Evolutionary conservation across 306 rosid species (phyloP).

Genomic region (Clitoria ternatea): DNA sequence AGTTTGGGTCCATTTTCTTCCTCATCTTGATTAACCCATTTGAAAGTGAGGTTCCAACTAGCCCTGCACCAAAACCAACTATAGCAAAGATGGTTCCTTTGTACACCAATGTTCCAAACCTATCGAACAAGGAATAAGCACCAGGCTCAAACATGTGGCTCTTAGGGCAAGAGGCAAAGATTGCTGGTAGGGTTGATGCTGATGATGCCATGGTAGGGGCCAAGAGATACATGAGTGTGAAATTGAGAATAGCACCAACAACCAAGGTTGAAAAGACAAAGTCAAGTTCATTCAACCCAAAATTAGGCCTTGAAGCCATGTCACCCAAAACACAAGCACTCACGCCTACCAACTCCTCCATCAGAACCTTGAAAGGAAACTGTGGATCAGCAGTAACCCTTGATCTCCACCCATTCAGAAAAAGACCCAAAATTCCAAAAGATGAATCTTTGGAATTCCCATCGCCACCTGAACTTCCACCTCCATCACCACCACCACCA

Average conservation of each 20-base stretch:
- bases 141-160: slow-evolving; percentile 99
- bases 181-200: slow-evolving; percentile 46
- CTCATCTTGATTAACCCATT: slow-evolving; percentile 77
- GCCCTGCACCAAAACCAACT: slow-evolving; percentile 82
- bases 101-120: slow-evolving; percentile 71
- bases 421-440: slow-evolving; percentile 57
- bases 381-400: slow-evolving; percentile 98
- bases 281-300: slow-evolving; percentile 94
- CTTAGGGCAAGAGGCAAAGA: slow-evolving; percentile 68
- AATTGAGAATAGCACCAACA: slow-evolving; percentile 85
- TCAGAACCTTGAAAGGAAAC: slow-evolving; percentile 91
- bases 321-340: slow-evolving; percentile 84
- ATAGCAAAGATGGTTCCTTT: slow-evolving; percentile 73
- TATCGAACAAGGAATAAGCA: slow-evolving; percentile 38
- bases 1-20: slow-evolving; percentile 82
- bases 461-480: slow-evolving; percentile 25
- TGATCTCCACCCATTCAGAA: slow-evolving; percentile 86
- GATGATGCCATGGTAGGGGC: slow-evolving; percentile 69
- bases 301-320: slow-evolving; percentile 96
- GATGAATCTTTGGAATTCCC: slow-evolving; percentile 32
- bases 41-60: slow-evolving; percentile 72
- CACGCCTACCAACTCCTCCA: slow-evolving; percentile 93
- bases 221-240: slow-evolving; percentile 84
- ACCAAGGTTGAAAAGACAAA: slow-evolving; percentile 96
- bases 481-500: slow-evolving; percentile 3